Base-by-base conservation (phyloP, 164 flowering plant genomes). In the Echeveria elegans region DNA sequence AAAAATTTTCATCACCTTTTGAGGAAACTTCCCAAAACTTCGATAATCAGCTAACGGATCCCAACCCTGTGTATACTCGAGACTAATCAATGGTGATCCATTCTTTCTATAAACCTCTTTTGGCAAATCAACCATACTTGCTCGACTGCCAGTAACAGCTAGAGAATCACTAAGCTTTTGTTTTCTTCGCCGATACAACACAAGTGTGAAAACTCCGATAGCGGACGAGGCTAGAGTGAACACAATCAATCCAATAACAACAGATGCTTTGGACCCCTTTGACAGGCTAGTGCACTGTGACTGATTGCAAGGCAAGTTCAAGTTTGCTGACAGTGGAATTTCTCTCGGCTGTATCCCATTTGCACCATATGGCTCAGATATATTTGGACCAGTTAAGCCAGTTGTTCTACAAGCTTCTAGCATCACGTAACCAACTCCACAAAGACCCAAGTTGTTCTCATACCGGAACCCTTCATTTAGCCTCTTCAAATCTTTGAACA, bases 21-120 rank as follows among this genome's bases (percentile, higher is more conserved):
- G 71, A 4, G 70, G 66, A 14, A 67, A 26, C 12, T 71, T 80
- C 31, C 24, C 47, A 32, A 75, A 71, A 30, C 71, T 76, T 18
- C 29, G 66, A n/a, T 67, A 72, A 43, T 75, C 75, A 29, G 72
- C 78, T 43, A 77, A 40, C 5, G 78, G 79, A 58, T 78, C 80
- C 89, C 87, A 83, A 19, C 78, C 80, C 31, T 70, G 71, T 0
- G 78, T 68, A 68, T 82, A 85, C 71, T 77, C 85, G 8, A 85
- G 77, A 61, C 71, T 67, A 0, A 78, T 78, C 31, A 83, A 82
- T 11, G 86, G 82, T 48, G 89, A 85, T 10, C 80, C 75, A 24
- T 72, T 74, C 67, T 69, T 77, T 29, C 69, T 66, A 43, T 38
- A 19, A 16, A 71, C 50, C n/a, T 83, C 89, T 59, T 77, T 80